Percentiles rank a stretch among this genome's conserved stretches.
These are phyloP conservation scores for Tulasnella sp. DNA, from an alignment of 768 basidiomycete species.

Conservation along the genomic window DNA sequence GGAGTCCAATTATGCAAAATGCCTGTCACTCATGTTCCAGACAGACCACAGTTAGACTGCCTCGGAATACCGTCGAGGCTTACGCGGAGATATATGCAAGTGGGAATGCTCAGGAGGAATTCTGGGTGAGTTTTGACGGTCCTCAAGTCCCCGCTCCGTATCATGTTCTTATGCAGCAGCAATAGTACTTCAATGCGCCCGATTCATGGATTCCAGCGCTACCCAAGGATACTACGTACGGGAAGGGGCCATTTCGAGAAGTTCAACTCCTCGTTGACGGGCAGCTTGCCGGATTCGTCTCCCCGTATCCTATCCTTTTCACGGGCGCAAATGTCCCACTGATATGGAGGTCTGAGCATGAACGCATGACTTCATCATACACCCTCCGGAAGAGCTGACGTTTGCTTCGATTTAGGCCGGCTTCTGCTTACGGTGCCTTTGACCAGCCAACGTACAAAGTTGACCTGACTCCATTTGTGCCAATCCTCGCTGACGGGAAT, in stretches of 20 bases:
- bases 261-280: conserved; percentile 59
- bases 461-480: conserved; percentile 74
- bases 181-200: conserved; percentile 64
- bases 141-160: not conserved
- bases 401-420: conserved; percentile 47
- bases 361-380: not conserved
- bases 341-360: conserved; percentile 55
- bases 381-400: not conserved
- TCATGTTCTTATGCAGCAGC: not conserved
- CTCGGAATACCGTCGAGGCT: conserved; percentile 61
- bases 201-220: conserved; percentile 56
- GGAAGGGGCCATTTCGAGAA: conserved; percentile 57
- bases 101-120: conserved; percentile 64
- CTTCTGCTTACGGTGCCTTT: conserved; percentile 70
- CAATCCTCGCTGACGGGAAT: conserved; percentile 61
- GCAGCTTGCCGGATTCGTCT: conserved; percentile 52
- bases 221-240: conserved; percentile 50
- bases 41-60: conserved; percentile 65
- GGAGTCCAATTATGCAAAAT: not conserved
- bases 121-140: conserved; percentile 54
- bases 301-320: conserved; percentile 62
- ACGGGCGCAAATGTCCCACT: conserved; percentile 65
- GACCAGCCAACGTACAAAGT: conserved; percentile 75
- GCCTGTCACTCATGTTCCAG: not conserved
- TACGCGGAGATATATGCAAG: conserved; percentile 71